Evolutionary conservation across 2,329 filamentous ascomycete genomes (phyloP).

Genomic region (Ilyonectria mors-panacis): DNA sequence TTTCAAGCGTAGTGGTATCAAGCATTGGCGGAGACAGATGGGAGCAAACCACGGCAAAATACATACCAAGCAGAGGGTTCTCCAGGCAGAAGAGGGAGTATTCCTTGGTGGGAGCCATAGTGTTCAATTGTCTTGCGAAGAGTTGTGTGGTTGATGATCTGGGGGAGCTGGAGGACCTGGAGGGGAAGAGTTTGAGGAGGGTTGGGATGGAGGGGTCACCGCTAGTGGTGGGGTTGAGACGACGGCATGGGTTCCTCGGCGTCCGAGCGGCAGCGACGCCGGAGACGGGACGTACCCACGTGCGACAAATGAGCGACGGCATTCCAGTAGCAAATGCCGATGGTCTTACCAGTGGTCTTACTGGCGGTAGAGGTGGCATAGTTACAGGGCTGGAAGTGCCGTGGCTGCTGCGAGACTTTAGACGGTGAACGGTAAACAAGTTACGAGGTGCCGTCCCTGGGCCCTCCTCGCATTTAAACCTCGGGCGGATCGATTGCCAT

Average conservation of each 20-base stretch:
- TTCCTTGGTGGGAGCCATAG: conserved; percentile 83
- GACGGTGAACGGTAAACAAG: not conserved
- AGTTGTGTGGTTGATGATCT: conserved; percentile 35
- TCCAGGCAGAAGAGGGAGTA: conserved; percentile 94
- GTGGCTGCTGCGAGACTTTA: not conserved
- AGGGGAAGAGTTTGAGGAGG: conserved; percentile 48
- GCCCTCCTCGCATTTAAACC: not conserved
- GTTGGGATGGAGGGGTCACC: conserved; percentile 42
- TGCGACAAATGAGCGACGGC: conserved; percentile 36
- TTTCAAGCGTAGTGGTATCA: not conserved
- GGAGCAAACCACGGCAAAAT: conserved; percentile 17
- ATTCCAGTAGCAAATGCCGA: conserved; percentile 23
- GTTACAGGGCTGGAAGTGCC: not conserved
- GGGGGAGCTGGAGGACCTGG: conserved; percentile 22
- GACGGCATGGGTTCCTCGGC: conserved; percentile 41
- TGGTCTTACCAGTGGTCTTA: conserved; percentile 34
- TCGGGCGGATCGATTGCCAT: not conserved
- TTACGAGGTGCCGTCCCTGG: not conserved
- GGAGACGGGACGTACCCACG: conserved; percentile 45
- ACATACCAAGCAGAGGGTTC: conserved; percentile 94
- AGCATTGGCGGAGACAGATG: conserved; percentile 4
- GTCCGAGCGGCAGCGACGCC: conserved; percentile 41
- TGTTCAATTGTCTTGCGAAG: conserved; percentile 48
- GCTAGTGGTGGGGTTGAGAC: conserved; percentile 39
- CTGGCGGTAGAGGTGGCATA: conserved; percentile 9